Conservation (phyloP, 78 protist species). For the Acrasis kona region DNA sequence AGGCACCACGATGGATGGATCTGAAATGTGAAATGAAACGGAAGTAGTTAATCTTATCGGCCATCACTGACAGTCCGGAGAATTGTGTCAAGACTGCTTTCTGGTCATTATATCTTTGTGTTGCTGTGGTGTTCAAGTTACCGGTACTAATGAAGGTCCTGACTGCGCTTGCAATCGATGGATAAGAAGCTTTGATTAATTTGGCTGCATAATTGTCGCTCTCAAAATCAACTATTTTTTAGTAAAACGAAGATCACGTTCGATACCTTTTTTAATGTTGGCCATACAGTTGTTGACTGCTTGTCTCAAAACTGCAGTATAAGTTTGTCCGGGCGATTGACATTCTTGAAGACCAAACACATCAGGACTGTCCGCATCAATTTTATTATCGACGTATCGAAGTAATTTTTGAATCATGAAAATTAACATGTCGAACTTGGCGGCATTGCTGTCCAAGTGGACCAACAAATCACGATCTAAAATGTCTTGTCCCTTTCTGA, state of each 20-base stretch:
- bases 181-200: not conserved
- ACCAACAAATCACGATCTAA: conserved; percentile 50
- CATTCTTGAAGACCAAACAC: conserved; percentile 67
- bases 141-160: conserved; percentile 81
- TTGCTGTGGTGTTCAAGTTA: conserved; percentile 28
- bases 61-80: conserved; percentile 83
- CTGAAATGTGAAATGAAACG: conserved; percentile 69
- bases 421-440: conserved; percentile 68
- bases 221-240: not conserved
- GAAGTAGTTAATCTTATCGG: conserved; percentile 86
- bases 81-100: conserved; percentile 24
- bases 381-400: conserved; percentile 25
- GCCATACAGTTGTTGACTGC: conserved; percentile 30
- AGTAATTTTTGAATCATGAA: conserved; percentile 14
- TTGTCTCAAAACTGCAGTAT: conserved; percentile 35
- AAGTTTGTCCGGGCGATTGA: conserved; percentile 64
- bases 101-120: conserved; percentile 2
- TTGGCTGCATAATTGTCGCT: not conserved
- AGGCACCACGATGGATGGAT: conserved; percentile 28
- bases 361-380: conserved; percentile 64
- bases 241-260: not conserved
- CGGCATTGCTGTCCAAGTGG: conserved; percentile 53
- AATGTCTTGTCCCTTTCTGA: conserved; percentile 40
- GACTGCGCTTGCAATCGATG: conserved; percentile 21
- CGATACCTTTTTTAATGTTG: not conserved